These are phyloP conservation scores for Ganoderma lucidum DNA, from an alignment of 1,284 basidiomycete genomes.

Conservation along the genomic window DNA sequence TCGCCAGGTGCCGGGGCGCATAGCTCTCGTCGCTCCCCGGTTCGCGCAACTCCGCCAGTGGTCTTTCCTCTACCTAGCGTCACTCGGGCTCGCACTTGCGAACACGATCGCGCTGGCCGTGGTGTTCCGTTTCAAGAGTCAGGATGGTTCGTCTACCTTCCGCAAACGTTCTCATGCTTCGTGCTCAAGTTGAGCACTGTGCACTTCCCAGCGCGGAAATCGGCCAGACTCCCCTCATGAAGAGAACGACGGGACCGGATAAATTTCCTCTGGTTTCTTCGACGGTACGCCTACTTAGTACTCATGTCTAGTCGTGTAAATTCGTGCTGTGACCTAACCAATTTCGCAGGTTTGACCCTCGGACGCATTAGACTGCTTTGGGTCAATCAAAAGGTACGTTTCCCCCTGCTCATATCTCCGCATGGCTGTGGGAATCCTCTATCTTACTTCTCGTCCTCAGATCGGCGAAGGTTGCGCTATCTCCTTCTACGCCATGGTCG, in stretches of 20 bases:
- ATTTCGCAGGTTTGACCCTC: conserved; percentile 47
- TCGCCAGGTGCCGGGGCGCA: conserved; percentile 60
- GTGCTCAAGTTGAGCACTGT: too few relatives aligned
- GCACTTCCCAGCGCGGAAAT: conserved; percentile 37
- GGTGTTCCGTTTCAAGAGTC: conserved; percentile 63
- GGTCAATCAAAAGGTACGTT: conserved; percentile 55
- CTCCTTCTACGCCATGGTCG: conserved; percentile 47
- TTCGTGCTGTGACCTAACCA: background rate
- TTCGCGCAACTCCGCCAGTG: conserved; percentile 59
- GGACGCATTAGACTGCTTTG: conserved; percentile 56
- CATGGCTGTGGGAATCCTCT: background rate
- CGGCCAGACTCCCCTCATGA: conserved; percentile 42
- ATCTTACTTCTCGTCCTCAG: conserved; percentile 28
- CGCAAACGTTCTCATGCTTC: background rate
- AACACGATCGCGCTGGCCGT: conserved; percentile 52
- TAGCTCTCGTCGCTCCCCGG: conserved; percentile 69
- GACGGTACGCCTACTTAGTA: conserved; percentile 50
- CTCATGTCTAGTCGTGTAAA: background rate
- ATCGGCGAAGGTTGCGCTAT: conserved; percentile 53
- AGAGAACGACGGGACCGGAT: conserved; percentile 43
- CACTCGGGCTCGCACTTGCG: conserved; percentile 60
- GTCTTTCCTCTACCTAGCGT: conserved; percentile 73
- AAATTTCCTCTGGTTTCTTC: conserved; percentile 60
- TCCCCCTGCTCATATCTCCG: background rate
- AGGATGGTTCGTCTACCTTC: conserved; percentile 52